A percentile compares a stretch with the other conserved stretches of the same genome.
Conservation (phyloP, 345 rosid genomes). For the Cochlearia excelsa region DNA sequence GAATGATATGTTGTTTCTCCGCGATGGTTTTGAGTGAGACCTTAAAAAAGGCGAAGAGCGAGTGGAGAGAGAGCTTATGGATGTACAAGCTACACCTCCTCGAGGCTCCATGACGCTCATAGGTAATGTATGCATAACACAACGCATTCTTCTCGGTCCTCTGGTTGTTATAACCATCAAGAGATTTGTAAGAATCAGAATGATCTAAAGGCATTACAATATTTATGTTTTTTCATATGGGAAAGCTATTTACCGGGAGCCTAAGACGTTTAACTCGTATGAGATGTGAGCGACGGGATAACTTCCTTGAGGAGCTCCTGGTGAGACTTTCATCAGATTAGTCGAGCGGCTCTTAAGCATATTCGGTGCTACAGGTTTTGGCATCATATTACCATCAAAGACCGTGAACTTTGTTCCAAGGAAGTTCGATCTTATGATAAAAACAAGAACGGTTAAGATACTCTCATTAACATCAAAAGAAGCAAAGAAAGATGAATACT, state of each 20-base stretch:
- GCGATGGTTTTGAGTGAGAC: conserved; percentile 42
- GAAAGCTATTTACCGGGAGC: conserved; percentile 50
- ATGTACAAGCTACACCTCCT: conserved; percentile 17
- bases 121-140: conserved; percentile 56
- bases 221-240: neutral
- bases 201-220: neutral
- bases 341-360: conserved; percentile 56
- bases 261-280: conserved; percentile 67
- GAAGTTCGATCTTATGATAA: conserved; percentile 60
- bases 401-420: conserved; percentile 70
- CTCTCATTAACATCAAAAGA: neutral
- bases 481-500: neutral
- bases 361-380: conserved; percentile 43
- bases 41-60: conserved; percentile 45
- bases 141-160: conserved; percentile 81
- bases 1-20: conserved; percentile 30
- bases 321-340: conserved; percentile 55
- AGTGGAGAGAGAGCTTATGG: conserved; percentile 22
- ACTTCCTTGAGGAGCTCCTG: conserved; percentile 47
- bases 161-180: conserved; percentile 33
- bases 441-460: conserved; percentile 3
- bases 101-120: conserved; percentile 41
- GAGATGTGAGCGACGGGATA: conserved; percentile 59
- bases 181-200: conserved; percentile 2
- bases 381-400: conserved; percentile 44